Percentiles rank a stretch among this genome's conserved stretches.
Conservation (phyloP, 352 stramenopile species). For the Aphanomyces stellatus region DNA sequence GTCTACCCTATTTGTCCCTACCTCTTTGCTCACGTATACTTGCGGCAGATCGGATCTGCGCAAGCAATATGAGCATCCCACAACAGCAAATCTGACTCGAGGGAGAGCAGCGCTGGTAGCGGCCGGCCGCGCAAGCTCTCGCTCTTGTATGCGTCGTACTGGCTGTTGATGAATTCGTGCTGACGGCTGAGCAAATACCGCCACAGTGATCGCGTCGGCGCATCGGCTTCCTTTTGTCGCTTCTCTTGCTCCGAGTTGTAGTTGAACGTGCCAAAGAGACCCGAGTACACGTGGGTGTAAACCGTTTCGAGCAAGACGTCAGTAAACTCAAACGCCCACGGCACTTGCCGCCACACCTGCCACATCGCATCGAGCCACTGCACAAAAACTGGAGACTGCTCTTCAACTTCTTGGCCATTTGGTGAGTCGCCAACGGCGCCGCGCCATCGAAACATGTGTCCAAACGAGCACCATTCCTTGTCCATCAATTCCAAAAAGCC, state of each 20-base stretch:
- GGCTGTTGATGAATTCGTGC: slow-evolving; percentile 67
- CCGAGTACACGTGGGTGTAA: slow-evolving; percentile 95
- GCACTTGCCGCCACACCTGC: slow-evolving; percentile 95
- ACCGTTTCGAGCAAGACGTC: slow-evolving; percentile 85
- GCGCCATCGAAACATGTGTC: slow-evolving; percentile 97
- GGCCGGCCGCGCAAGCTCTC: neutral
- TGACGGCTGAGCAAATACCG: slow-evolving; percentile 44
- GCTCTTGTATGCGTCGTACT: slow-evolving; percentile 81
- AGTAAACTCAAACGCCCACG: slow-evolving; percentile 98
- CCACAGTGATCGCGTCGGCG: slow-evolving; percentile 66
- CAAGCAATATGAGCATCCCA: slow-evolving; percentile 77
- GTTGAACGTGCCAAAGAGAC: slow-evolving; percentile 96
- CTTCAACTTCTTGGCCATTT: slow-evolving; percentile 90
- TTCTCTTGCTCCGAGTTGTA: slow-evolving; percentile 92
- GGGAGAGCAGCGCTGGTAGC: slow-evolving; percentile 24
- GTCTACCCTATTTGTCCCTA: neutral
- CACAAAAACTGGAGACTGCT: slow-evolving; percentile 98
- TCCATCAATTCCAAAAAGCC: slow-evolving; percentile 96
- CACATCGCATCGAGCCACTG: slow-evolving; percentile 98
- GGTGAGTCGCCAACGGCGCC: slow-evolving; percentile 93
- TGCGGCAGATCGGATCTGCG: slow-evolving; percentile 76
- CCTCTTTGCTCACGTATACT: slow-evolving; percentile 51
- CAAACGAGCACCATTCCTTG: slow-evolving; percentile 99
- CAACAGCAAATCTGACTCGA: slow-evolving; percentile 64
- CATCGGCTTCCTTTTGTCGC: slow-evolving; percentile 45